Evolutionary conservation across 805 yeast species (phyloP), one percentile per base, ranked within the genome.

Genomic region (Candida schatavii): DNA sequence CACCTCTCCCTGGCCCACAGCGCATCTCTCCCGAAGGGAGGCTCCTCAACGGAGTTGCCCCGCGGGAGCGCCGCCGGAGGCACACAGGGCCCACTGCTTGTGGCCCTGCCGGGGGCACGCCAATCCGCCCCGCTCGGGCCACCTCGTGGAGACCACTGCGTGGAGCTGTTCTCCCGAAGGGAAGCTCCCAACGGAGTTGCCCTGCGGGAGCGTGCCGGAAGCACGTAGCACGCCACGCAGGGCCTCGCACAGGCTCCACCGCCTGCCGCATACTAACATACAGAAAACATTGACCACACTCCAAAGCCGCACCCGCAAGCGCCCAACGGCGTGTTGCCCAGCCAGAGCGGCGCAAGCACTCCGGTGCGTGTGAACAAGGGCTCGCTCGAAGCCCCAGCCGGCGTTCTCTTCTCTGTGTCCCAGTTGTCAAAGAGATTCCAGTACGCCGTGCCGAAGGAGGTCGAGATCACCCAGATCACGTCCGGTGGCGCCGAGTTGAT

Each of bases 401-500:
- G 75, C 26, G 74, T 67, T 51, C 59, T 49, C 48, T 68, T 66
- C 41, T 75, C 89, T 23, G 73, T 93, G 49, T 66, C 76, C 40
- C 77, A 82, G 42, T 74, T 91, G 45, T 89, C 98, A 3, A 49
- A 64, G 46, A 78, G 93, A 59, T 89, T 85, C 71, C 81, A 83
- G 64, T 85, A 83, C 59, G 68, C 72, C 32, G 66, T 72, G 0
- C 72, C 87, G 20, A 82, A 78, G 32, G 86, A 78, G 15, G 41
- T 51, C 13, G 99, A 91, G 64, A 80, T 85, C 21, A 96, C 86
- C 9, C 76, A 79, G 49, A 79, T 91, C 52, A 77, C 81, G 52
- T 73, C 77, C 40, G 99, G 98, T 43, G 97, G 97, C 51, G 96
- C 96, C 27, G 80, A 74, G 29, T 55, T 74, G 34, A 64, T 78